Evolutionary conservation across 768 basidiomycete genomes (phyloP).

Genomic region (Heimioporus sp.): DNA sequence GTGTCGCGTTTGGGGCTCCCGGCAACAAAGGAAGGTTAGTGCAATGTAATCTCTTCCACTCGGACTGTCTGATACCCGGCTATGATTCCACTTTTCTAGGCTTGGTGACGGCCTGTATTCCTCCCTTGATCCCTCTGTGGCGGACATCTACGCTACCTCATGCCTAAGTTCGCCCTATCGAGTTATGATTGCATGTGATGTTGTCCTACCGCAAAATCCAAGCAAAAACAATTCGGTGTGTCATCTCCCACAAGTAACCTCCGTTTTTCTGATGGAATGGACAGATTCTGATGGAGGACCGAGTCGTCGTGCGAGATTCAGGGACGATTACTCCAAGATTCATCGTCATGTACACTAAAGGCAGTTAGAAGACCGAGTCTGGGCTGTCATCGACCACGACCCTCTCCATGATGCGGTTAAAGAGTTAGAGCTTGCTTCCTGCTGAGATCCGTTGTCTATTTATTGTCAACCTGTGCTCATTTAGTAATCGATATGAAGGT

Average conservation of each 20-base stretch:
- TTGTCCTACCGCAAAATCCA: conserved; percentile 36
- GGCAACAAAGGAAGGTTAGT: conserved; percentile 55
- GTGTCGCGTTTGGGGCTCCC: conserved; percentile 54
- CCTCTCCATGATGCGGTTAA: conserved; percentile 17
- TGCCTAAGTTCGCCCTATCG: conserved; percentile 67
- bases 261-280: conserved; percentile 27
- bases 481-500: conserved; percentile 22
- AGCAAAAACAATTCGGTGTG: conserved; percentile 26
- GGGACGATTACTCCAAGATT: conserved; percentile 60
- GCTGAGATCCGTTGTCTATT: conserved; percentile 21
- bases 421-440: conserved; percentile 20
- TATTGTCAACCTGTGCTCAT: conserved; percentile 19
- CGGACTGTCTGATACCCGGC: background rate
- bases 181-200: conserved; percentile 61
- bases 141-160: conserved; percentile 62
- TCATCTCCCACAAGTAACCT: conserved; percentile 16
- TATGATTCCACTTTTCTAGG: conserved; percentile 29
- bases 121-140: conserved; percentile 54
- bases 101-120: conserved; percentile 65
- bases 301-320: conserved; percentile 50
- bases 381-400: conserved; percentile 9
- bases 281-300: conserved; percentile 47
- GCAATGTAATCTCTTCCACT: conserved; percentile 1
- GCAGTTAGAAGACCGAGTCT: conserved; percentile 22
- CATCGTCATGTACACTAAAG: conserved; percentile 56